Evolutionary conservation across 2,329 filamentous ascomycete species (phyloP).

Genomic region (Dothistroma pini): DNA sequence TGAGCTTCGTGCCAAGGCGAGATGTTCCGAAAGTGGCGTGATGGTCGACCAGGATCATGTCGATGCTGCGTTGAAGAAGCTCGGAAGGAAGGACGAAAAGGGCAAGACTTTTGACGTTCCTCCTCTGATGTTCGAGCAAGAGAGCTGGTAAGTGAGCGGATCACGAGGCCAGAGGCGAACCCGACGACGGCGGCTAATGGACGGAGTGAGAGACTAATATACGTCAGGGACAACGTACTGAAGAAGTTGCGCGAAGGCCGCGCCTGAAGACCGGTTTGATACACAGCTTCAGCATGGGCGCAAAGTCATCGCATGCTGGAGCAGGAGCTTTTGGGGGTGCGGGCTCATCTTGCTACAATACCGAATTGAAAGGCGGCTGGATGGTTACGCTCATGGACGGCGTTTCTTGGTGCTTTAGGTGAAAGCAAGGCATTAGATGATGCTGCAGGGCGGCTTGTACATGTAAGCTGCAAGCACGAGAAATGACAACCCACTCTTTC

Average conservation of each 20-base stretch:
- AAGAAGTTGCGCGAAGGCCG: constrained; percentile 8
- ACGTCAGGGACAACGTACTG: constrained; percentile 10
- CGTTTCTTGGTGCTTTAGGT: neutral
- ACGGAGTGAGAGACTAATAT: neutral
- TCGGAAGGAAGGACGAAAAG: constrained; percentile 24
- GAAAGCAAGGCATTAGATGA: neutral
- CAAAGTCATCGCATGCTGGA: constrained; percentile 4
- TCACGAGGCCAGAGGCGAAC: neutral
- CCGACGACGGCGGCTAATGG: neutral
- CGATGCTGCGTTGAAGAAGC: constrained; percentile 55
- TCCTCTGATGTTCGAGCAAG: constrained; percentile 11
- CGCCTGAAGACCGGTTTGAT: neutral
- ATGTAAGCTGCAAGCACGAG: neutral
- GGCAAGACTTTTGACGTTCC: constrained; percentile 4
- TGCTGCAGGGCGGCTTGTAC: neutral
- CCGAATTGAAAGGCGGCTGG: neutral
- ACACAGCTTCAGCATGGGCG: neutral
- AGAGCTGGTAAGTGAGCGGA: constrained; percentile 9
- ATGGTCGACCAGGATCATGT: constrained; percentile 89
- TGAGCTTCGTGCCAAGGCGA: constrained; percentile 91
- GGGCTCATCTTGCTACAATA: neutral
- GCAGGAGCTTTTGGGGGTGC: neutral
- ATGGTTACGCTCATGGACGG: neutral
- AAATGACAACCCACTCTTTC: neutral
- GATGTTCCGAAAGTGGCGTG: constrained; percentile 85